Conservation (phyloP, 306 rosid species). For the Castanopsis chinensis region DNA sequence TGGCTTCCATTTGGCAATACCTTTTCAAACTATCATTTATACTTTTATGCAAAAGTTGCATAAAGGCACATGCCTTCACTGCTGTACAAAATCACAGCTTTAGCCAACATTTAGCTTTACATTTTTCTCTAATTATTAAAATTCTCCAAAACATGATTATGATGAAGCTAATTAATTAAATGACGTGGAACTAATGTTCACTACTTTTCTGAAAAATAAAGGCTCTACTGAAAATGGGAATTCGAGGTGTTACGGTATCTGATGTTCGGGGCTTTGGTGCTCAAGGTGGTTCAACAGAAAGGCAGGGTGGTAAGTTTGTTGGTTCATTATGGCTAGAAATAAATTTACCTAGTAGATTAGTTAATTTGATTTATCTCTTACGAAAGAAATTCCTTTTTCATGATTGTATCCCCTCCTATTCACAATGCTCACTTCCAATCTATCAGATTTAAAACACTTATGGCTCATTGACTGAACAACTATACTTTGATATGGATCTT, state of each 20-base stretch:
- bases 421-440: background rate
- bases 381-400: background rate
- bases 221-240: constrained; percentile 85
- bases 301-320: constrained; percentile 79
- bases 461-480: background rate
- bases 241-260: constrained; percentile 87
- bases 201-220: constrained; percentile 27
- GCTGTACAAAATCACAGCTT: background rate
- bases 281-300: constrained; percentile 92
- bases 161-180: background rate
- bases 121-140: background rate
- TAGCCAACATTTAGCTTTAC: background rate
- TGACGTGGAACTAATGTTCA: constrained; percentile 9
- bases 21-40: background rate
- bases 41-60: background rate
- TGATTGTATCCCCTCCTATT: background rate
- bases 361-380: background rate
- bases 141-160: background rate
- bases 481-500: background rate
- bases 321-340: background rate
- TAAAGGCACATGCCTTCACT: background rate
- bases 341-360: background rate
- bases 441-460: background rate
- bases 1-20: background rate
- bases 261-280: constrained; percentile 93